These are phyloP conservation scores for Echeveria elegans DNA, from an alignment of 164 flowering plant genomes.

Conservation along the genomic window DNA sequence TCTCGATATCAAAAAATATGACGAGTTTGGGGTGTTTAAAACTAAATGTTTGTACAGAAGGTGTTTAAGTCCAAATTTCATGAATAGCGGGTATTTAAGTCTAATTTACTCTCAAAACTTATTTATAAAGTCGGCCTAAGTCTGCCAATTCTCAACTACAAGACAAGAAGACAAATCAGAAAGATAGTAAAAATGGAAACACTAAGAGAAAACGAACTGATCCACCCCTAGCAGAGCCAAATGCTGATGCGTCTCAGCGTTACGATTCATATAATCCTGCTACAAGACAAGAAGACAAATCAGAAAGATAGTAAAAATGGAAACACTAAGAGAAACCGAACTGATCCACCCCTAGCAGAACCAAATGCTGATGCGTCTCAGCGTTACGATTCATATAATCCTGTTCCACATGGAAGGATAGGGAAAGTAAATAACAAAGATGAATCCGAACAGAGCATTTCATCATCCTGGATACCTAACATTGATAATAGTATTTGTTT, in stretches of 20 bases:
- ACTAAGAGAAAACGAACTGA: slow-evolving; percentile 63
- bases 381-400: slow-evolving; percentile 26
- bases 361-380: slow-evolving; percentile 30
- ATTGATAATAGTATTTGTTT: too few relatives aligned
- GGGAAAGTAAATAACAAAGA: slow-evolving; percentile 35
- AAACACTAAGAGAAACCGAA: slow-evolving; percentile 54
- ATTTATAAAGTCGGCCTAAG: too few relatives aligned
- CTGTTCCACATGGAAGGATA: slow-evolving; percentile 30
- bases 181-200: slow-evolving; percentile 38
- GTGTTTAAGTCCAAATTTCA: too few relatives aligned
- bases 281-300: slow-evolving; percentile 36
- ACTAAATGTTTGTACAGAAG: too few relatives aligned
- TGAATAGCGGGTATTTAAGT: too few relatives aligned
- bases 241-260: slow-evolving; percentile 31
- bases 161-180: slow-evolving; percentile 36
- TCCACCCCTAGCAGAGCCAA: slow-evolving; percentile 31
- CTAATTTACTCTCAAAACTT: too few relatives aligned
- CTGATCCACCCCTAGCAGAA: slow-evolving; percentile 37
- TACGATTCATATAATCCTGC: slow-evolving; percentile 29
- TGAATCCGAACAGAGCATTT: slow-evolving; percentile 24
- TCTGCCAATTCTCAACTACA: slow-evolving; percentile 61
- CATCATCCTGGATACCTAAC: too few relatives aligned
- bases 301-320: slow-evolving; percentile 45
- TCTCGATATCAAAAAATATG: too few relatives aligned
- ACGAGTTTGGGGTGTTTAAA: too few relatives aligned